phyloP scores from a whole-genome alignment of 768 basidiomycete species.

The Termitomyces bulborhizus region DNA sequence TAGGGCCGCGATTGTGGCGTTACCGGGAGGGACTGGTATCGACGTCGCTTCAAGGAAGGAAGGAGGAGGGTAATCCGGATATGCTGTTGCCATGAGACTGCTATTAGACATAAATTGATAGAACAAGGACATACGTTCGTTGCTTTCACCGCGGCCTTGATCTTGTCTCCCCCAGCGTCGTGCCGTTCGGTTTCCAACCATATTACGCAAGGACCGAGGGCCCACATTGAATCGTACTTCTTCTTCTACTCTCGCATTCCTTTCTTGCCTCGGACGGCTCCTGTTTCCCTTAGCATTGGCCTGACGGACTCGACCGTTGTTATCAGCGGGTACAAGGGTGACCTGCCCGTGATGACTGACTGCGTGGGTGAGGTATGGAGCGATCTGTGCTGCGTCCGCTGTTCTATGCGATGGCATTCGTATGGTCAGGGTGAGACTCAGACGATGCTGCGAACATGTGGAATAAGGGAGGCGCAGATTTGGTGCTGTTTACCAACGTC shows the following conservation, averaged over 20 bases:
- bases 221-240: constrained; percentile 39
- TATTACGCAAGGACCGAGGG: constrained; percentile 24
- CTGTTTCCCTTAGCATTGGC: constrained; percentile 36
- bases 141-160: constrained; percentile 18
- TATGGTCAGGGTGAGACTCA: constrained; percentile 29
- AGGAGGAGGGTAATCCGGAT: constrained; percentile 68
- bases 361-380: constrained; percentile 55
- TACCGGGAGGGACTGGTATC: constrained; percentile 31
- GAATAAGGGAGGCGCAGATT: constrained; percentile 33
- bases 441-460: constrained; percentile 29
- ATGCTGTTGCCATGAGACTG: constrained; percentile 22
- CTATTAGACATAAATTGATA: not conserved
- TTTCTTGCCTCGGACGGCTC: constrained; percentile 28
- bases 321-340: constrained; percentile 45
- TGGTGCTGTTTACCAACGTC: constrained; percentile 27
- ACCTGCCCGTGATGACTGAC: constrained; percentile 48
- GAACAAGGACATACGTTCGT: constrained; percentile 18
- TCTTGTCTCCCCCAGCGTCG: constrained; percentile 23
- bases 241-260: constrained; percentile 39
- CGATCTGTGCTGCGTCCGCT: constrained; percentile 45
- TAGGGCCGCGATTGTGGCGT: constrained; percentile 28
- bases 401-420: constrained; percentile 38
- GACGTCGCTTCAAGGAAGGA: constrained; percentile 68
- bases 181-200: constrained; percentile 19
- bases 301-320: constrained; percentile 40